Evolutionary conservation across 2,329 filamentous ascomycete genomes (phyloP).

Genomic region (Penicillium janthinellum): DNA sequence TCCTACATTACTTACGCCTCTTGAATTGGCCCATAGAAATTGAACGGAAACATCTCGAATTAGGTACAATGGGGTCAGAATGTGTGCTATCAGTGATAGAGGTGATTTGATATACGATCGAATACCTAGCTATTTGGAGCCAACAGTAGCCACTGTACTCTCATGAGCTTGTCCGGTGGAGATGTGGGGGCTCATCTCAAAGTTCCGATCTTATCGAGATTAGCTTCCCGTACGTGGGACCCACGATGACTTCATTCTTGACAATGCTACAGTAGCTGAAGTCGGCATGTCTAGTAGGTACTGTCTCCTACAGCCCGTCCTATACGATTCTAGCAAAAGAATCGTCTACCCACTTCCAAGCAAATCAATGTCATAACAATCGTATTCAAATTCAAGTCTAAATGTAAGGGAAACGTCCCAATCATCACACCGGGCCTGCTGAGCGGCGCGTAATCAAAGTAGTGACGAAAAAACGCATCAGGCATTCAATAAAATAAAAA

Average conservation of each 20-base stretch:
- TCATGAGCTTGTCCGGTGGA: not conserved
- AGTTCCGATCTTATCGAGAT: not conserved
- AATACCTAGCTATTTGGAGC: no score
- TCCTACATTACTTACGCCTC: no score
- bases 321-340: no score
- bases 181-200: not conserved
- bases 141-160: no score
- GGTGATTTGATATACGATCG: no score
- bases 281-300: no score
- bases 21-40: not conserved
- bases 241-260: not conserved
- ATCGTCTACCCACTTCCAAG: not conserved
- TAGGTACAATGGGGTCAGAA: no score
- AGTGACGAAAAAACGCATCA: constrained; percentile 9
- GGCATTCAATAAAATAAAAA: constrained; percentile 16
- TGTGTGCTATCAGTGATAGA: no score
- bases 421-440: constrained; percentile 22
- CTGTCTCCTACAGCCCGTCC: no score
- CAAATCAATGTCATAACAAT: constrained; percentile 21
- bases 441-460: constrained; percentile 19
- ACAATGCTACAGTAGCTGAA: no score
- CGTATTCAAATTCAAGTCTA: constrained; percentile 27
- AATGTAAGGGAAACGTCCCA: constrained; percentile 5
- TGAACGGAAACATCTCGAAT: no score
- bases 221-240: not conserved